These are phyloP conservation scores for Knufia fluminis DNA, from an alignment of 2,329 filamentous ascomycete genomes.

Conservation along the genomic window DNA sequence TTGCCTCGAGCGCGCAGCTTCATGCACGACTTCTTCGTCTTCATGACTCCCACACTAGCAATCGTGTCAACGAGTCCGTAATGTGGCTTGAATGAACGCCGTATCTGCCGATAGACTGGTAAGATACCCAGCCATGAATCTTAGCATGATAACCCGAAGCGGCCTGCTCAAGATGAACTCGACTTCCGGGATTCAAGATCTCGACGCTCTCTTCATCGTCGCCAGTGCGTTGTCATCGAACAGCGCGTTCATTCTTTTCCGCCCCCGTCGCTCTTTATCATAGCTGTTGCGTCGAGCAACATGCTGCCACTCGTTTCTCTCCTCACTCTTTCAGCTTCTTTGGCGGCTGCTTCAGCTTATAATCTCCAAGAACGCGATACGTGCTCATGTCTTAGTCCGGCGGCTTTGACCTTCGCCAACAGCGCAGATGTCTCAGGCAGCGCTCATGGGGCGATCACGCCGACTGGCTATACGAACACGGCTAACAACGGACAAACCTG, in stretches of 20 bases:
- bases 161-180: too few species aligned
- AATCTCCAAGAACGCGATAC: constrained; percentile 13
- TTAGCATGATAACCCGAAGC: too few species aligned
- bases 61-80: too few species aligned
- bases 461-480: constrained; percentile 15
- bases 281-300: constrained; percentile 17
- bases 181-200: too few species aligned
- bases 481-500: constrained; percentile 14
- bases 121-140: too few species aligned
- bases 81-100: too few species aligned
- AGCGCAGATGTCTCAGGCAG: constrained; percentile 12
- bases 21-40: too few species aligned
- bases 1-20: too few species aligned
- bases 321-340: constrained; percentile 15
- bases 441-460: constrained; percentile 11
- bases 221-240: constrained; percentile 11
- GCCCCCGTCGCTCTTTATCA: constrained; percentile 13
- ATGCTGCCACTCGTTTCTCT: constrained; percentile 20
- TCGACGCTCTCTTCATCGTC: too few species aligned
- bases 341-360: constrained; percentile 11
- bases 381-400: constrained; percentile 13
- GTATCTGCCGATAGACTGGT: too few species aligned
- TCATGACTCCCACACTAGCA: too few species aligned
- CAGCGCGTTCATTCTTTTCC: constrained; percentile 17
- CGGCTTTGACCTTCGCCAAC: constrained; percentile 10